These are phyloP conservation scores for Globisporangium acanthophoron DNA, from an alignment of 352 stramenopile genomes.

Conservation along the genomic window DNA sequence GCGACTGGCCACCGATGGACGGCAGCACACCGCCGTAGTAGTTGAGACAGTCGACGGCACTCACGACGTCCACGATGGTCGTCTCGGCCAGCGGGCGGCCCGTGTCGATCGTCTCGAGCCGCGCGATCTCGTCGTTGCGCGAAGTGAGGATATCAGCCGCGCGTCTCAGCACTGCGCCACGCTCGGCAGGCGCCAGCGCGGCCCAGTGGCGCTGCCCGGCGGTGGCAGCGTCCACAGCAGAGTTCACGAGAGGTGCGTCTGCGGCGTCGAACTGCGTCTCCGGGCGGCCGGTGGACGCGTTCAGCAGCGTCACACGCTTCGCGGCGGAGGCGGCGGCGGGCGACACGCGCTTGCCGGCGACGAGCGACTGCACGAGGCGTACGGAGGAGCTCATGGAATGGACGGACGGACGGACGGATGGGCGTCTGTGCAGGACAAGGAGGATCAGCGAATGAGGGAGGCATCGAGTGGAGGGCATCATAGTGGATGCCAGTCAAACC, in stretches of 20 bases:
- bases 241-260: slow-evolving; percentile 39
- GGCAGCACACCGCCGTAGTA: slow-evolving; percentile 68
- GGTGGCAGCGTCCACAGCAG: slow-evolving; percentile 35
- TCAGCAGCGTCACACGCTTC: slow-evolving; percentile 46
- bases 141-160: slow-evolving; percentile 54
- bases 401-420: no score
- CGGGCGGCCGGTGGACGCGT: slow-evolving; percentile 36
- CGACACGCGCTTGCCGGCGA: slow-evolving; percentile 59
- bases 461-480: neutral
- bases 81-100: slow-evolving; percentile 75
- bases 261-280: slow-evolving; percentile 52
- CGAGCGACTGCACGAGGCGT: slow-evolving; percentile 52
- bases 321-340: slow-evolving; percentile 8
- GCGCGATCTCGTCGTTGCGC: slow-evolving; percentile 59
- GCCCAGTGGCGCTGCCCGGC: slow-evolving; percentile 63
- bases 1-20: slow-evolving; percentile 62
- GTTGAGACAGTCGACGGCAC: slow-evolving; percentile 70
- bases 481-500: neutral
- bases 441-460: neutral
- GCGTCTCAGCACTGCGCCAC: slow-evolving; percentile 56
- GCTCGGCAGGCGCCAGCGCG: slow-evolving; percentile 47
- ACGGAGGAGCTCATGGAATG: slow-evolving; percentile 5
- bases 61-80: slow-evolving; percentile 55
- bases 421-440: no score
- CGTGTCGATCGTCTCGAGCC: slow-evolving; percentile 74